Conservation (phyloP, 768 basidiomycete genomes). For the Phallus indusiatus region DNA sequence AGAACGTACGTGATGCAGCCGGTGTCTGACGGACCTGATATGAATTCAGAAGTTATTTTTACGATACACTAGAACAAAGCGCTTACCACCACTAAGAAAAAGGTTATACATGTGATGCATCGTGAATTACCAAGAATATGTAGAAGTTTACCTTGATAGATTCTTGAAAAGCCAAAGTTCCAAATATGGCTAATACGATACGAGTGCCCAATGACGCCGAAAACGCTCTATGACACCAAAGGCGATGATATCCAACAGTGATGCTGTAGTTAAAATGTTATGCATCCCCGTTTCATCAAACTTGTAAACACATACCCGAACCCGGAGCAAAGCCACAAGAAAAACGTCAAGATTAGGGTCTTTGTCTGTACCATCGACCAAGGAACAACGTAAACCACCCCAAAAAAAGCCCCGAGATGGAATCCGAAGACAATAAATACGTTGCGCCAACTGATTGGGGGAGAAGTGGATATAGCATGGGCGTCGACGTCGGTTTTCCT, state of each 20-base stretch:
- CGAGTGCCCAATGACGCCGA: slow-evolving; percentile 49
- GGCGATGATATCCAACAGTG: not conserved
- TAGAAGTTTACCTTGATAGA: slow-evolving; percentile 54
- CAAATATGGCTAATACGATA: slow-evolving; percentile 50
- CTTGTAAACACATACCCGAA: slow-evolving; percentile 44
- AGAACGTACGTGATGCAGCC: slow-evolving; percentile 57
- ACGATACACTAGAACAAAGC: not conserved
- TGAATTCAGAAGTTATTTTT: not conserved
- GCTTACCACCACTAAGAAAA: slow-evolving; percentile 42
- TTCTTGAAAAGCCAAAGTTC: slow-evolving; percentile 68
- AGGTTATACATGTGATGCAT: not conserved
- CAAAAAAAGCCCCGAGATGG: slow-evolving; percentile 49
- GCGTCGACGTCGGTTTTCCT: too few relatives aligned
- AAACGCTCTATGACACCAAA: slow-evolving; percentile 33
- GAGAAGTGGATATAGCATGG: too few relatives aligned
- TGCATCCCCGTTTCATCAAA: too few relatives aligned
- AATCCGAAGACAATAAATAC: slow-evolving; percentile 44
- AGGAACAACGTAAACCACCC: slow-evolving; percentile 41
- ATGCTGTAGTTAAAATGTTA: not conserved
- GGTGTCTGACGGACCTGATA: slow-evolving; percentile 65
- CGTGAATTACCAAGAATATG: not conserved
- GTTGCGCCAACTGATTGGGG: slow-evolving; percentile 56
- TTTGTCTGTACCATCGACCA: slow-evolving; percentile 32
- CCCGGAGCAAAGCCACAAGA: slow-evolving; percentile 59
- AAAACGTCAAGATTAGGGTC: slow-evolving; percentile 39